Percentiles rank a stretch among this genome's conserved stretches.
phyloP scores from a whole-genome alignment of 2,329 filamentous ascomycete species.

The Claviceps fusiformis region DNA sequence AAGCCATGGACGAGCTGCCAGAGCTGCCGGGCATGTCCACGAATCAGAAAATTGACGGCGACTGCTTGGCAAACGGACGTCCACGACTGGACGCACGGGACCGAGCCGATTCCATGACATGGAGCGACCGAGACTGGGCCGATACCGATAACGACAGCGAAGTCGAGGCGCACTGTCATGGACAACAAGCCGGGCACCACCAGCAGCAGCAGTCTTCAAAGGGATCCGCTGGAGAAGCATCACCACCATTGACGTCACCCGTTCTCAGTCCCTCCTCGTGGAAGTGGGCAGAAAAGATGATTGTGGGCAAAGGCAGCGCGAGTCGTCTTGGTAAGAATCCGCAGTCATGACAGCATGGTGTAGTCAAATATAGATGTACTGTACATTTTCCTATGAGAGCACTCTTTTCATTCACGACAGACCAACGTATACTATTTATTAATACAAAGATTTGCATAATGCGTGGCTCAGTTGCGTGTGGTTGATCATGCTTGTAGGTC shows the following conservation, averaged over 20 bases:
- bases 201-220: background rate
- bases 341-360: background rate
- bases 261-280: constrained; percentile 21
- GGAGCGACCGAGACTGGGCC: constrained; percentile 53
- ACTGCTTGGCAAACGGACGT: constrained; percentile 9
- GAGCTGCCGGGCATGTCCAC: constrained; percentile 33
- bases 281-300: constrained; percentile 44
- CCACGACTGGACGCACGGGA: constrained; percentile 9
- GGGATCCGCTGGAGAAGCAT: constrained; percentile 8
- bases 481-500: too few species aligned
- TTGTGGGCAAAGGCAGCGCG: constrained; percentile 29
- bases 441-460: too few species aligned
- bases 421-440: too few species aligned
- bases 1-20: constrained; percentile 31
- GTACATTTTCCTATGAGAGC: too few species aligned
- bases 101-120: constrained; percentile 41
- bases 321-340: constrained; percentile 18
- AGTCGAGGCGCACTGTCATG: constrained; percentile 10
- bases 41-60: constrained; percentile 10
- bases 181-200: constrained; percentile 5
- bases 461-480: too few species aligned
- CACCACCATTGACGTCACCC: background rate
- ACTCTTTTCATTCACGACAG: too few species aligned
- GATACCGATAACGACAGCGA: constrained; percentile 38
- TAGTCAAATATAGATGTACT: too few species aligned